Evolutionary conservation across 305 asterid species (phyloP), one percentile per base, ranked within the genome.

Genomic region (Solanum aculeatissimum): DNA sequence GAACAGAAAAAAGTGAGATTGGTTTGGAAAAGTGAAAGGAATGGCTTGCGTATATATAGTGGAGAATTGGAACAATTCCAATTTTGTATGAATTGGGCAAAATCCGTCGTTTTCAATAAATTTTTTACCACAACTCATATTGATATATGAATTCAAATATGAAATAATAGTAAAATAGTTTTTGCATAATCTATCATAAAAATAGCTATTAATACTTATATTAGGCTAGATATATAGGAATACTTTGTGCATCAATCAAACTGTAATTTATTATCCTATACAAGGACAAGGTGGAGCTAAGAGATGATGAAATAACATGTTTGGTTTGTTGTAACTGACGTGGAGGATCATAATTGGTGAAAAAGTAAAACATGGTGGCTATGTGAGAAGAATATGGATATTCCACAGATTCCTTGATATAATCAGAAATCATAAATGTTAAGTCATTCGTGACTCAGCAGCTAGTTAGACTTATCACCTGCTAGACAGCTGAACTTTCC

Each of bases 331-430:
- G 43, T 25, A 7, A 60, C 69, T 84, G 85, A 87, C 85, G 89
- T 83, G 92, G 90, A 81, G 84, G 55, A 86, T 60, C 51, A 21
- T 83, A 84, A 57, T 83, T 85, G 88, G 85, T 85, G 58, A 51
- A 80, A 32, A 25, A 35, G 65, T 57, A 55, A 53, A 45, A 12
- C 9, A 14, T 18, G 65, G 35, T 15, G 21, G 80, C 27, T 90
- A 55, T 18, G 3, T 7, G 21, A 6, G 71, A 65, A 65, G 23
- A 32, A 32, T 16, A n/a, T 12, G 29, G 27, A 38, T 69, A 69
- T 69, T 38, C 27, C 5, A 69, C 27, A 69, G 77, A 69, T 69
- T 69, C 49, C 42, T 4, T 32, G 40, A 35, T 63, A 8, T 32
- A 32, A 66, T 32, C 47, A 68, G 49, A 68, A 35, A 68, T 68